Evolutionary conservation across 2,329 filamentous ascomycete species (phyloP).

Genomic region (Aspergillus tamarii): DNA sequence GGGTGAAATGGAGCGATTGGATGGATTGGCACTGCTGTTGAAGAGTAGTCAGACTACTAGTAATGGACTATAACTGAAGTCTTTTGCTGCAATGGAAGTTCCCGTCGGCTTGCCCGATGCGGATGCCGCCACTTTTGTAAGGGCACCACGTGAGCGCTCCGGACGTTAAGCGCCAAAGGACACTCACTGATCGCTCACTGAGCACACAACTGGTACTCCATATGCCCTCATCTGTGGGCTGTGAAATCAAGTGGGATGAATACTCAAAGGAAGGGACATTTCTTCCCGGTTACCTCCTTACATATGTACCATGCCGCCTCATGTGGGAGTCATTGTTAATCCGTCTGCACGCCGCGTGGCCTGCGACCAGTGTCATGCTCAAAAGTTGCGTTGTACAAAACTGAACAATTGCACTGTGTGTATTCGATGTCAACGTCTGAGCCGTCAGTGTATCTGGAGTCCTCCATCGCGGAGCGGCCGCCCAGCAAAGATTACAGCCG

Average conservation of each 20-base stretch:
- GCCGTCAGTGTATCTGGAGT: neutral
- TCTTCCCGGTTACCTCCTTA: neutral
- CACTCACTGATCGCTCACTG: too few species aligned
- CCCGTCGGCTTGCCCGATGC: too few species aligned
- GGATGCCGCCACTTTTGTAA: too few species aligned
- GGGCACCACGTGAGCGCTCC: too few species aligned
- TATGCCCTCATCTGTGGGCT: too few species aligned
- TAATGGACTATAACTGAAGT: too few species aligned
- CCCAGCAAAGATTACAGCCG: neutral
- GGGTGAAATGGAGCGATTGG: neutral
- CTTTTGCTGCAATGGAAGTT: too few species aligned
- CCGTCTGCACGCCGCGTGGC: neutral
- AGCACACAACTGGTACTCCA: too few species aligned
- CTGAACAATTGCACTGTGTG: neutral
- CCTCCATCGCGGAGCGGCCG: neutral
- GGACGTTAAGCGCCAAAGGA: too few species aligned
- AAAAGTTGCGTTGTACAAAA: neutral
- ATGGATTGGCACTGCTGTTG: neutral
- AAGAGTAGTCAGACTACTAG: neutral
- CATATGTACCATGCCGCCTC: neutral
- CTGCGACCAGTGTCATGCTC: neutral
- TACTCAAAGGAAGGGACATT: too few species aligned
- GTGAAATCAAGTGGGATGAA: too few species aligned
- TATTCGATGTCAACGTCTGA: neutral
- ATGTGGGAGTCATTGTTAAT: neutral